Evolutionary conservation across 345 rosid species (phyloP), one percentile per base, ranked within the genome.

Genomic region (Limnanthes douglasii): DNA sequence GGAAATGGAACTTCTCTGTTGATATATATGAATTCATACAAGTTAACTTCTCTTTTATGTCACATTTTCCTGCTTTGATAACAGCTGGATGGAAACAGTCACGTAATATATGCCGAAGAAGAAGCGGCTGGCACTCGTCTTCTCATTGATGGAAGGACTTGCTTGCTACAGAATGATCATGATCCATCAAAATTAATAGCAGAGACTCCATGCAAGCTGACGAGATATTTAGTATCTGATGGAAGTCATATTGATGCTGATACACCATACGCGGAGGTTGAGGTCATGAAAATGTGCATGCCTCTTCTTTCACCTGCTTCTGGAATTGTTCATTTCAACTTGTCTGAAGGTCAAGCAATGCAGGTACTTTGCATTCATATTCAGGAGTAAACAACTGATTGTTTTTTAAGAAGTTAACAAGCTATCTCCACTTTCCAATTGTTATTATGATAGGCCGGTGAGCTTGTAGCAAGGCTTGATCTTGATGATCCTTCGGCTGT

Each of bases 281-380:
- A 92, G 68, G 99, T 92, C 61, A 92, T 92, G 99, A 92, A 92
- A 70, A 92, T 92, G 99, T 92, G 99, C 29, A 92, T 92, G 99
- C 99, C 99, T 46, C 99, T 92, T 54, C 96, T 92, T 41, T 92
- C 96, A 50, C 99, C 99, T 44, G 94, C 99, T 48, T 73, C 96
- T 25, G 99, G 99, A 53, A 56, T 67, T 41, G 54, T 92, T 45
- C 78, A 62, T 26, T 81, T 92, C 36, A 64, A 67, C 65, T 62
- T 85, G 88, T 74, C 94, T 8, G 96, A 92, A 73, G 99, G 99
- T 64, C 99, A 92, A 75, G 88, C 96, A 39, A 81, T 92, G 94
- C 92, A 81, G 99, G 99, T 90, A 60, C 39, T 29, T 48, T 15
- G 25, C 32, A 22, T 44, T 50, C 50, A 24, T n/a, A 25, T 9